Base-by-base conservation (phyloP, 1,139 yeast species). In the Neolecta irregularis region DNA sequence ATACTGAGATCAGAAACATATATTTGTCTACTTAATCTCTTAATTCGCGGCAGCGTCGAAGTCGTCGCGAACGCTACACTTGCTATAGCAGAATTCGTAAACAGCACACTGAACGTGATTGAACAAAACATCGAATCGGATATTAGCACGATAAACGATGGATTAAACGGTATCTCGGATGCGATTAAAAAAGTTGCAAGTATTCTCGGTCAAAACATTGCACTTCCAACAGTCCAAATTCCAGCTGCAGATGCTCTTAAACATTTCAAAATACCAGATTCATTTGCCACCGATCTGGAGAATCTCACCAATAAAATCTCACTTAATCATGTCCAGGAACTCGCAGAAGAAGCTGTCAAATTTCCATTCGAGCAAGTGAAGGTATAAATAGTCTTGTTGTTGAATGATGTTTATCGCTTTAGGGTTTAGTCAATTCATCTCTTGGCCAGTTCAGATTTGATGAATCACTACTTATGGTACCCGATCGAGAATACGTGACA, bases 11-110 rank as follows among this genome's bases (percentile, higher is more conserved):
- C 6, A 6, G 96, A 95, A 0, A 85, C 96, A 0, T 79, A 78
- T 54, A 73, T 79, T 0, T 88, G 98, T 55, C 59, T 88, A 17
- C 54, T 81, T 5, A 71, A 78, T 0, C 74, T 91, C 4, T 68
- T 85, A 0, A 60, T 83, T 6, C 72, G 70, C 45, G 80, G 88
- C 2, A 65, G 80, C 0, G 75, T 76, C 1, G 72, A 72, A 43
- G 70, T 72, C 28, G 92, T 92, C 0, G 54, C 77, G 2, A 79
- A 80, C 49, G 69, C 83, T 0, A 71, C 91, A 0, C 79, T 74
- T 46, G 52, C 65, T 1, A 58, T 79, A 2, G 61, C 81, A 3
- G 50, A 55, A 6, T 60, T 64, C 22, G 77, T 80, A 1, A 79
- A 83, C 48, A 56, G 56, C 2, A 72, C 91, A 0, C 55, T 80